Base-by-base conservation (phyloP, 768 basidiomycete genomes). In the Pleurotus eryngii region DNA sequence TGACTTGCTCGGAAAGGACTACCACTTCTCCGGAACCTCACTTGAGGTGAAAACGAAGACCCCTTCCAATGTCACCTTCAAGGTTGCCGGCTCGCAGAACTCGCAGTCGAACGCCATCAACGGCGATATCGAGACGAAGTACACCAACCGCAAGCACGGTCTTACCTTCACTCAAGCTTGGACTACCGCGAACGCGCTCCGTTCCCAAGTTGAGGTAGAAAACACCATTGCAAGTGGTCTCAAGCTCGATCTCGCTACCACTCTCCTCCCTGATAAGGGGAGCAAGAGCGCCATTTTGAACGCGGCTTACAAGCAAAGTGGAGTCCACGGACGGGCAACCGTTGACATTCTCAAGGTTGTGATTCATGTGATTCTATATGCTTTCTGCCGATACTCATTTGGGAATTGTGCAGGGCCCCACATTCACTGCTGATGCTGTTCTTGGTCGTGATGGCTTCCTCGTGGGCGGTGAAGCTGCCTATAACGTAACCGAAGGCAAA, bases 391-490 rank as follows among this genome's bases (percentile, higher is more conserved):
- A 38, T 56, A 7, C 43, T 39, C 27, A 27, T 35, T 14, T 51
- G 8, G 30, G 30, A 9, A 35, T 39, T 43, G 24, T 58, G 2
- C 57, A 97, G 95, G 97, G 97, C 51, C 96, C 96, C 47, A 96
- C 93, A 53, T 90, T 98, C 82, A 98, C 95, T 63, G 89, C 95
- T 50, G 97, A 99, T 76, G 83, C 92, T 60, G 97, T 96, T 65
- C 68, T 96, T 63, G 95, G 95, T 64, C 95, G 95, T 67, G 94
- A 98, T 67, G 97, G 97, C 58, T 93, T 98, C 89, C 90, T 98
- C 59, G 76, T 96, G 59, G 97, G 97, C 79, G 92, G 84, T 61
- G 97, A 99, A 81, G 88, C 94, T 39, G 85, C 93, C 51, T 98
- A 98, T 83, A 96, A 98, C 72, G 92, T 98, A 70, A 92, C 89